Conservation (phyloP, 495 filamentous ascomycete genomes). For the Penicillium soppii region DNA sequence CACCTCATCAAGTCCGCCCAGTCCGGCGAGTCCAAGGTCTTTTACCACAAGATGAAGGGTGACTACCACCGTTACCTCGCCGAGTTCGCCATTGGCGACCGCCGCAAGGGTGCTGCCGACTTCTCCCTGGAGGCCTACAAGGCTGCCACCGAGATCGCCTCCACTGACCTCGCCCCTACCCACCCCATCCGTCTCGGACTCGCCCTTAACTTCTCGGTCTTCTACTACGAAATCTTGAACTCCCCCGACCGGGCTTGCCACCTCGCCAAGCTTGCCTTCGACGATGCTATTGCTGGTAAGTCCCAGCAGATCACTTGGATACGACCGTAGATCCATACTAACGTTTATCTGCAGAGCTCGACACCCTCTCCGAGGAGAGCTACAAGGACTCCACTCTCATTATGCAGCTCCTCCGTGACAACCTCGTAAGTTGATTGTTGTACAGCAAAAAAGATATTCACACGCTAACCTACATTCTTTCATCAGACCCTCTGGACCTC, state of each 20-base stretch:
- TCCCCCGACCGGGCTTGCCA: conserved; percentile 98
- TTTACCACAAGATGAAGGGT: conserved; percentile 99
- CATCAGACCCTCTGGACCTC: conserved; percentile 97
- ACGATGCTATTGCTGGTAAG: conserved; percentile 96
- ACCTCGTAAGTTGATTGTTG: conserved; percentile 69
- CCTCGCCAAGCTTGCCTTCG: conserved; percentile 98
- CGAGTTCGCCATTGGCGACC: conserved; percentile 96
- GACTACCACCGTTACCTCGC: conserved; percentile 99
- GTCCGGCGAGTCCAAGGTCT: conserved; percentile 98
- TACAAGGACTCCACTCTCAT: conserved; percentile 99
- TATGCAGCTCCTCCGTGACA: conserved; percentile 99
- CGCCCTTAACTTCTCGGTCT: conserved; percentile 99
- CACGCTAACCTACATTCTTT: conserved; percentile 24
- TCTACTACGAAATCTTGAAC: conserved; percentile 99
- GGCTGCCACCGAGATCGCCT: conserved; percentile 93
- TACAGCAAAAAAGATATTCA: neutral
- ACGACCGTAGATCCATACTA: conserved; percentile 8
- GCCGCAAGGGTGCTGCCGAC: conserved; percentile 95
- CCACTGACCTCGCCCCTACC: conserved; percentile 95
- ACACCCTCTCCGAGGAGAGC: conserved; percentile 98
- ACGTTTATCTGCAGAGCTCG: conserved; percentile 68
- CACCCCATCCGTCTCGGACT: conserved; percentile 99
- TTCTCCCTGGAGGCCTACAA: conserved; percentile 99
- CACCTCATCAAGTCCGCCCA: conserved; percentile 96
- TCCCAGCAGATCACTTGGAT: conserved; percentile 12